Conservation (phyloP, 768 basidiomycete genomes). For the Rhodotorula toruloides region DNA sequence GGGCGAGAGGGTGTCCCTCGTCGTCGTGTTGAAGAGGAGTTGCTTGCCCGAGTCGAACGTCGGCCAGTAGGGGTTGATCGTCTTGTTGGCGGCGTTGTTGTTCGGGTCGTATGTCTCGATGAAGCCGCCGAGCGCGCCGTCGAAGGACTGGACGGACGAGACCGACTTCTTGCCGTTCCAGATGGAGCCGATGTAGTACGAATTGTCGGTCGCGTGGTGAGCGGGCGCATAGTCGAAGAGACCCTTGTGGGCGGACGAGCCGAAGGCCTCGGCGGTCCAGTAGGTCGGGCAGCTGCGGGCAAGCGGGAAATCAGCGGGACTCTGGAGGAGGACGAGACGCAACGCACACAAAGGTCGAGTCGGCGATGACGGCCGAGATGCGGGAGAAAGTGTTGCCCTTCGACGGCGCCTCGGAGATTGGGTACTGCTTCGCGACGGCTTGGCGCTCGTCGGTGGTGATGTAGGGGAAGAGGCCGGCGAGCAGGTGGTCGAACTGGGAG, state of each 20-base stretch:
- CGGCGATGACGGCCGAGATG: background rate
- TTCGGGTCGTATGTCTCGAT: background rate
- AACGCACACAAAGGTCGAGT: background rate
- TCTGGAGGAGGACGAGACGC: background rate
- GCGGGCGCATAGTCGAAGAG: background rate
- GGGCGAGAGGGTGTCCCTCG: background rate
- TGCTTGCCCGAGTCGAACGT: background rate
- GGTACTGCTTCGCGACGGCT: background rate
- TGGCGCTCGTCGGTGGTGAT: background rate
- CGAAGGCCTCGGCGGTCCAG: background rate
- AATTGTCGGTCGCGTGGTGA: background rate
- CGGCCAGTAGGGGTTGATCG: constrained; percentile 1
- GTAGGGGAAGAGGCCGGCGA: background rate
- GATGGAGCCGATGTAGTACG: background rate
- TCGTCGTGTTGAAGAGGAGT: background rate
- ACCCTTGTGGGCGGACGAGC: background rate
- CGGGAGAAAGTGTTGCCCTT: background rate
- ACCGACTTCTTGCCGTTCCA: background rate
- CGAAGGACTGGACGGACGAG: background rate
- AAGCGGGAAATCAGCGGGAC: background rate
- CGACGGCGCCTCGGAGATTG: no score
- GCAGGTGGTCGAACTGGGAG: background rate
- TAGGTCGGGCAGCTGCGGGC: background rate
- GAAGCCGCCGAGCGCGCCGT: background rate
- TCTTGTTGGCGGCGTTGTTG: background rate